Evolutionary conservation across 2,329 filamentous ascomycete genomes (phyloP).

Genomic region (Rugonectria rugulosa): DNA sequence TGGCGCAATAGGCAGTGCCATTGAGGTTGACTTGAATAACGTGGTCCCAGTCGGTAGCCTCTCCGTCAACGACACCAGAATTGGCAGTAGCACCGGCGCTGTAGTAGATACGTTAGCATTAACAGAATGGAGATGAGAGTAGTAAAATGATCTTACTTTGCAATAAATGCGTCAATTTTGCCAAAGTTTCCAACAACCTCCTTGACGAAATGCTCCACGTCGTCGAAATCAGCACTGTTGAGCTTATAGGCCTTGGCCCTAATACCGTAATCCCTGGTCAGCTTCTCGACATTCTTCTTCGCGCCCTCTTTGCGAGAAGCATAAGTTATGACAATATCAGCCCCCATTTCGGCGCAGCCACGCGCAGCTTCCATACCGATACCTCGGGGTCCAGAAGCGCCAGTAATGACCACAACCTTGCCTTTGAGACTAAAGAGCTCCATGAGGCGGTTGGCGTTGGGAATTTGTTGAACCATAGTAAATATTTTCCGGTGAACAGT

Average conservation of each 20-base stretch:
- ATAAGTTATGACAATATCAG: constrained; percentile 76
- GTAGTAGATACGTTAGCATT: constrained; percentile 3
- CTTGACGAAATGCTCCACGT: constrained; percentile 61
- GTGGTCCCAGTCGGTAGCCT: constrained; percentile 69
- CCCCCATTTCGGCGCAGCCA: constrained; percentile 75
- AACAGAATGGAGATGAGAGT: neutral
- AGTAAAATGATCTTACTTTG: constrained; percentile 64
- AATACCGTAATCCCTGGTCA: constrained; percentile 71
- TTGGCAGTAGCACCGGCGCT: constrained; percentile 72
- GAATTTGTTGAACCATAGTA: constrained; percentile 64
- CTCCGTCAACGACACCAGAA: constrained; percentile 70
- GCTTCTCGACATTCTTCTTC: constrained; percentile 69
- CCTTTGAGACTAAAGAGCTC: constrained; percentile 78
- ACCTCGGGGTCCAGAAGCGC: constrained; percentile 73
- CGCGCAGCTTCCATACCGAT: constrained; percentile 75
- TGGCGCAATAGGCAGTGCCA: constrained; percentile 54
- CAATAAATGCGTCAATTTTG: constrained; percentile 76
- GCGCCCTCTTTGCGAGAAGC: constrained; percentile 74
- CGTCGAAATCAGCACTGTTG: constrained; percentile 60
- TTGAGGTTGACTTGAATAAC: constrained; percentile 57
- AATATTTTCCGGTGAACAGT: no score
- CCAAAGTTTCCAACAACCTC: constrained; percentile 77
- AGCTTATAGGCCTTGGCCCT: constrained; percentile 69
- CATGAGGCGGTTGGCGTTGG: constrained; percentile 63
- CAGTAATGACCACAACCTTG: constrained; percentile 75